Conservation (phyloP, 2,329 filamentous ascomycete species). For the Alternaria longipes region DNA sequence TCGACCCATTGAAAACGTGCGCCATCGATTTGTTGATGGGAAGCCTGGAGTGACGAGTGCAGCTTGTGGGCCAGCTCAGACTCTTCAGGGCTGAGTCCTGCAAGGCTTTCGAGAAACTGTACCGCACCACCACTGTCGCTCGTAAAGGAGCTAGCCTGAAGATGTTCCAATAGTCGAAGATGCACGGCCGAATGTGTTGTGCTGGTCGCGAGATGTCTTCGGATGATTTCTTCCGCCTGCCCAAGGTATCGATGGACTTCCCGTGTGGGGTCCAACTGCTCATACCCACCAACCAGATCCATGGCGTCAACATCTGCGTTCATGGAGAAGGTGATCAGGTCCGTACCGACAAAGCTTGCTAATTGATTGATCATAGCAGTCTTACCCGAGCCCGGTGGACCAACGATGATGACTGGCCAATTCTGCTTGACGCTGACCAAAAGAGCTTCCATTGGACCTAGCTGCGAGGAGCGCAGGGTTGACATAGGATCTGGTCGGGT, state of each 20-base stretch:
- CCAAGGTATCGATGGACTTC: conserved; percentile 70
- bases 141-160: conserved; percentile 17
- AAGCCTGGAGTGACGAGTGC: conserved; percentile 61
- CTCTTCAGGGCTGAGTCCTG: conserved; percentile 23
- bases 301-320: conserved; percentile 97
- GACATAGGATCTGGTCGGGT: conserved; percentile 38
- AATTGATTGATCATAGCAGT: conserved; percentile 80
- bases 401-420: conserved; percentile 89
- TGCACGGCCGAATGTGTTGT: conserved; percentile 16
- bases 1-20: conserved; percentile 97
- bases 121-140: conserved; percentile 12
- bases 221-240: conserved; percentile 63
- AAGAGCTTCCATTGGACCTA: conserved; percentile 82
- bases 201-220: conserved; percentile 41
- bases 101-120: conserved; percentile 23
- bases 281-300: conserved; percentile 96
- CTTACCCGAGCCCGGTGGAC: conserved; percentile 86
- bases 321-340: conserved; percentile 83
- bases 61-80: conserved; percentile 58
- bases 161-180: conserved; percentile 33
- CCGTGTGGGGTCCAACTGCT: conserved; percentile 86
- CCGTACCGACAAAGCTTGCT: conserved; percentile 79
- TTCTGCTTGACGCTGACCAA: conserved; percentile 87
- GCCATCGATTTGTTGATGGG: conserved; percentile 67
- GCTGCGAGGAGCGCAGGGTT: conserved; percentile 56